Evolutionary conservation across 2,329 filamentous ascomycete genomes (phyloP).

Genomic region (Aspergillus ruber): DNA sequence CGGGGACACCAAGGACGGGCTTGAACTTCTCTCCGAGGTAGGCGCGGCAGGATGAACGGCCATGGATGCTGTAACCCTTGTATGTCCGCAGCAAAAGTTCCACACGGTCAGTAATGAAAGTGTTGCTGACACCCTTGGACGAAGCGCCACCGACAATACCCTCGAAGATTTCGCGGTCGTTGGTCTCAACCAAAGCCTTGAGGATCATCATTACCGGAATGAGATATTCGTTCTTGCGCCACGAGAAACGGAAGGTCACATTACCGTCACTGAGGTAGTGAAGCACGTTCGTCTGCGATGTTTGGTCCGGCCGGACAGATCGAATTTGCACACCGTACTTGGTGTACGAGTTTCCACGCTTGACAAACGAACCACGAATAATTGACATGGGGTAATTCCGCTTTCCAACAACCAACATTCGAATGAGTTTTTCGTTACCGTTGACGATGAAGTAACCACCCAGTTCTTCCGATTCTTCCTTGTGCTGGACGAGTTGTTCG

Average conservation of each 20-base stretch:
- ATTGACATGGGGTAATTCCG: constrained; percentile 96
- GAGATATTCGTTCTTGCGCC: constrained; percentile 96
- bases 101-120: constrained; percentile 89
- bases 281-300: constrained; percentile 92
- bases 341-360: constrained; percentile 80
- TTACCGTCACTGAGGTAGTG: constrained; percentile 96
- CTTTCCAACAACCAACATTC: constrained; percentile 81
- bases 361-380: constrained; percentile 79
- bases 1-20: constrained; percentile 74
- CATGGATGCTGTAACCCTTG: constrained; percentile 82
- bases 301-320: constrained; percentile 93
- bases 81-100: constrained; percentile 89
- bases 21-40: constrained; percentile 90
- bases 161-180: constrained; percentile 93
- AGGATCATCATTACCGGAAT: constrained; percentile 94
- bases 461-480: constrained; percentile 93
- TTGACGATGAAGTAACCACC: constrained; percentile 98
- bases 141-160: constrained; percentile 73
- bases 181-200: constrained; percentile 91
- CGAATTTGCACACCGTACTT: constrained; percentile 85
- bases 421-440: constrained; percentile 93
- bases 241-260: constrained; percentile 94
- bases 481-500: constrained; percentile 70
- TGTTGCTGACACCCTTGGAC: constrained; percentile 74
- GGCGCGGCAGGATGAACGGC: constrained; percentile 70